Percentiles rank a stretch among this genome's conserved stretches.
Conservation (phyloP, 2,329 filamentous ascomycete species). For the Diplodia intermedia region DNA sequence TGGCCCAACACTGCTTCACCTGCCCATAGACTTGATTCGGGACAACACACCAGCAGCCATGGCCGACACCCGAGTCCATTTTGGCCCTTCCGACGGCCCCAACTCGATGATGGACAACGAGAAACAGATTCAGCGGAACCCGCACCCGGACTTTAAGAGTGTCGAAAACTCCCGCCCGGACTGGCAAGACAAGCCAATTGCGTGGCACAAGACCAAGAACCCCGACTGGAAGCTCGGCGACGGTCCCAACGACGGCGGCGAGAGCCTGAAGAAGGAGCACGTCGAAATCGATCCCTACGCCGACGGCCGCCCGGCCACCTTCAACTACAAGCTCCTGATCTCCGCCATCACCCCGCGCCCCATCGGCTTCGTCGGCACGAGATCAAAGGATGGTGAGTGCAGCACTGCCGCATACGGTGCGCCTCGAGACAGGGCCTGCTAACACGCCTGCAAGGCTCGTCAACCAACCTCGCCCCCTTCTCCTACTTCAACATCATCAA, state of each 20-base stretch:
- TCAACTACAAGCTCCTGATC: constrained; percentile 94
- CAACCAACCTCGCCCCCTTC: constrained; percentile 83
- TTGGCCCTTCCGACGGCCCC: constrained; percentile 23
- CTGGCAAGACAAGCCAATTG: constrained; percentile 62
- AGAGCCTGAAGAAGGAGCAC: constrained; percentile 64
- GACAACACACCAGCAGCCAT: neutral
- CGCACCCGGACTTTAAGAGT: constrained; percentile 76
- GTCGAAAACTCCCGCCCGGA: constrained; percentile 71
- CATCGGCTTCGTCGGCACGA: constrained; percentile 69
- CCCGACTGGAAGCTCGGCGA: constrained; percentile 71
- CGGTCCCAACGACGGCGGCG: constrained; percentile 67
- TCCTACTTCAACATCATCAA: constrained; percentile 84
- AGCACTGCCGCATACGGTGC: no score
- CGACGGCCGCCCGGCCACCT: constrained; percentile 67
- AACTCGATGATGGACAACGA: constrained; percentile 53
- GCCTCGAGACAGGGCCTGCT: neutral
- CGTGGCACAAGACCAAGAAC: constrained; percentile 67
- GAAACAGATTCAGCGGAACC: constrained; percentile 64
- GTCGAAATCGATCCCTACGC: constrained; percentile 82
- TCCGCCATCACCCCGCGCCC: constrained; percentile 82
- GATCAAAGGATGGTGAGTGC: constrained; percentile 63
- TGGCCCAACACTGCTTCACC: neutral
- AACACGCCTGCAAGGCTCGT: constrained; percentile 38
- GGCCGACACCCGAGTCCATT: constrained; percentile 23
- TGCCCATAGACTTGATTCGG: neutral